phyloP scores from a whole-genome alignment of 306 rosid genomes.

The Gillenia trifoliata region DNA sequence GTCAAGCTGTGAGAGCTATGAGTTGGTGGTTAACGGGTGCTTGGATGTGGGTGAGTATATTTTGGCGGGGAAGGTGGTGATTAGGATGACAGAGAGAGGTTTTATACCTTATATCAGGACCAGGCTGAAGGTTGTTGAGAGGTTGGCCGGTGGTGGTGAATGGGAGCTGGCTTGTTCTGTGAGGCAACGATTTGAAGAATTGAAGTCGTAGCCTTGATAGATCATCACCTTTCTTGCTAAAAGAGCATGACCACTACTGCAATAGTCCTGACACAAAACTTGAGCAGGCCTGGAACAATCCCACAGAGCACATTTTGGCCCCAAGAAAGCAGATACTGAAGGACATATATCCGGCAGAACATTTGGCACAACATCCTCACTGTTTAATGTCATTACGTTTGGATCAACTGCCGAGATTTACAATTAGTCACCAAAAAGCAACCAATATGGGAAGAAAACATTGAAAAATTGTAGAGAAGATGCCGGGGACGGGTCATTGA shows the following conservation, averaged over 20 bases:
- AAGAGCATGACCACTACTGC: constrained; percentile 83
- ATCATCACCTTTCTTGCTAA: constrained; percentile 79
- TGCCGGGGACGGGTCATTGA: constrained; percentile 87
- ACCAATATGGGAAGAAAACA: not conserved
- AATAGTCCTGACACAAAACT: constrained; percentile 70
- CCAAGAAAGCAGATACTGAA: constrained; percentile 84
- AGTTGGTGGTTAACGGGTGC: constrained; percentile 66
- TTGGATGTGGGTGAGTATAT: constrained; percentile 62
- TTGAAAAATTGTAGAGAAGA: constrained; percentile 56
- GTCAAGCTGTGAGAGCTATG: constrained; percentile 77
- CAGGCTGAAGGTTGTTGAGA: constrained; percentile 76
- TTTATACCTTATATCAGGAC: constrained; percentile 57
- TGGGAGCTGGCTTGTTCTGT: constrained; percentile 69
- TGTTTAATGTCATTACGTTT: not conserved
- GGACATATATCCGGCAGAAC: constrained; percentile 75
- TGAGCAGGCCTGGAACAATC: constrained; percentile 90
- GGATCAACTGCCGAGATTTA: not conserved
- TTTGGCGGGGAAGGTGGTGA: constrained; percentile 71
- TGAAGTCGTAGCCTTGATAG: constrained; percentile 49
- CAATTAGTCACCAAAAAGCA: not conserved
- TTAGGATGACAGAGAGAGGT: constrained; percentile 50
- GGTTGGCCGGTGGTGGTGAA: constrained; percentile 59
- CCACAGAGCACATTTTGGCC: constrained; percentile 97
- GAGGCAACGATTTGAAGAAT: constrained; percentile 60
- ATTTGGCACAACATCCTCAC: constrained; percentile 59